A percentile compares a stretch with the other conserved stretches of the same genome.
Evolutionary conservation across 257 asterid genomes (phyloP).

Genomic region (Nicotiana attenuata): DNA sequence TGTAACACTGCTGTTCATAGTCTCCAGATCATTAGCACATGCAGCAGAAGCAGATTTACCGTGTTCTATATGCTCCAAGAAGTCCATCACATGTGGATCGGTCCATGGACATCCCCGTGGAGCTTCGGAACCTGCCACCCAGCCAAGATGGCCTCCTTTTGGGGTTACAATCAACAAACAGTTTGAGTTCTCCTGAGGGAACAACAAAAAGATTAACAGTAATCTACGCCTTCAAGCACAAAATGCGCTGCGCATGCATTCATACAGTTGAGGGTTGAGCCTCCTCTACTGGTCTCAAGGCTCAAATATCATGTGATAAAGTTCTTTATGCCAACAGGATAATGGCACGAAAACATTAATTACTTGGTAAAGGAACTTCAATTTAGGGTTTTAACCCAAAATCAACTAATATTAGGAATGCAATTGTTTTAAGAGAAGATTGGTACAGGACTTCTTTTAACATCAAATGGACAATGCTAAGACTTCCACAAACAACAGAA

Average conservation of each 20-base stretch:
- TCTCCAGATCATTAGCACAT: not conserved
- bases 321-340: not conserved
- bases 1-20: not conserved
- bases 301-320: not conserved
- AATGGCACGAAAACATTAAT: not conserved
- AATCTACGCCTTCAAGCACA: not conserved
- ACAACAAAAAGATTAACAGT: constrained; percentile 2
- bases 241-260: not conserved
- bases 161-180: constrained; percentile 86
- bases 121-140: constrained; percentile 85
- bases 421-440: not conserved
- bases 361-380: not conserved
- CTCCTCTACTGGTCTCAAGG: constrained; percentile 1
- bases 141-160: constrained; percentile 96
- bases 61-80: constrained; percentile 59
- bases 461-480: not conserved
- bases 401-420: not conserved
- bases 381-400: not conserved
- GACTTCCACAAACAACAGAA: not conserved
- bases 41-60: constrained; percentile 19
- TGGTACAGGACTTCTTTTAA: not conserved
- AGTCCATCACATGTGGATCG: constrained; percentile 85
- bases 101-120: constrained; percentile 96
- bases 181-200: constrained; percentile 67
- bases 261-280: not conserved